phyloP scores from a whole-genome alignment of 2,329 filamentous ascomycete species.

The Fusarium xylarioides region DNA sequence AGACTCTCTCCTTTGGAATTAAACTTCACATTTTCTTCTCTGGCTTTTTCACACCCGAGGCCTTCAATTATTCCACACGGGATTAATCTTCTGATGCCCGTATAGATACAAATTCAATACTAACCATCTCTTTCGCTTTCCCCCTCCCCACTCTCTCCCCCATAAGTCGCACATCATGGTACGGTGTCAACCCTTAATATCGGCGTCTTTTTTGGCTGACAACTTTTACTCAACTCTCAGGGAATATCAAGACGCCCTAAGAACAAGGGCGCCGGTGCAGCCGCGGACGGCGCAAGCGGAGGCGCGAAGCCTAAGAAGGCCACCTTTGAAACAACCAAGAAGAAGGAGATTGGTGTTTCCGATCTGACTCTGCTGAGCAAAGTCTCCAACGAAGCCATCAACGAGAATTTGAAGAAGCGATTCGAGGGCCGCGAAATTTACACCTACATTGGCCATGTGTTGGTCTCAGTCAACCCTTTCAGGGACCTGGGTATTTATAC shows the following conservation, averaged over 20 bases:
- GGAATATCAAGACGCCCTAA: constrained; percentile 54
- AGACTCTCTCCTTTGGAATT: constrained; percentile 29
- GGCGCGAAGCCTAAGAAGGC: constrained; percentile 87
- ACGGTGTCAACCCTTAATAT: constrained; percentile 35
- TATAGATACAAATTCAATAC: constrained; percentile 30
- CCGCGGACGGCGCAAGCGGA: constrained; percentile 50
- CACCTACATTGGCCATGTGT: constrained; percentile 98
- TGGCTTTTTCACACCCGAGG: constrained; percentile 15
- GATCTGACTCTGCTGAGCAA: constrained; percentile 98
- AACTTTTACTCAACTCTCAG: constrained; percentile 35
- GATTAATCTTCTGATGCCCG: constrained; percentile 40
- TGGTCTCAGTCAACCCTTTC: constrained; percentile 99
- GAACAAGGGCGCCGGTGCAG: constrained; percentile 52
- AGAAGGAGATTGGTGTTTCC: constrained; percentile 98
- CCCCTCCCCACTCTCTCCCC: constrained; percentile 27
- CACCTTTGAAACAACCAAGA: constrained; percentile 94
- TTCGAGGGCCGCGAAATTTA: constrained; percentile 99
- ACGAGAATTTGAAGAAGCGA: constrained; percentile 97
- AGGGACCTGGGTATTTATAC: constrained; percentile 98
- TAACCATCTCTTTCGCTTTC: constrained; percentile 22
- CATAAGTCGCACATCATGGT: constrained; percentile 46
- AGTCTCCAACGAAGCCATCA: constrained; percentile 98
- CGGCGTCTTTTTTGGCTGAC: constrained; percentile 25
- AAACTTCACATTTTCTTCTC: constrained; percentile 38
- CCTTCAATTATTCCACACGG: constrained; percentile 9